Base-by-base conservation (phyloP, 345 rosid genomes). In the Populus nigra region DNA sequence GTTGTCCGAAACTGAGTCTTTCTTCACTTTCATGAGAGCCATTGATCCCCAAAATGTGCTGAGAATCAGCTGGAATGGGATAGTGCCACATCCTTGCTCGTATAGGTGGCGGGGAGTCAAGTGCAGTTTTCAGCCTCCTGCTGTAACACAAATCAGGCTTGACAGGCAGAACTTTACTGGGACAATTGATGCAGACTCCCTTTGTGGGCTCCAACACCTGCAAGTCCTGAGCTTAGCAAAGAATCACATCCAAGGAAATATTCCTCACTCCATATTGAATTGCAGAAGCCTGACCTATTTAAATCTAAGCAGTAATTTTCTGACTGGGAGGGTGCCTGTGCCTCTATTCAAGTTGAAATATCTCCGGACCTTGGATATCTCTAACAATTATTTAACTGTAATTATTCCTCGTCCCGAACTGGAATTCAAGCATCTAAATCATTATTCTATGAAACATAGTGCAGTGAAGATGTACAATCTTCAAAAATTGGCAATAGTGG, bases 121-220 rank as follows among this genome's bases (percentile, higher is more conserved):
- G 49, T 85, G 87, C 78, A 39, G 79, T 71, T 70, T 68, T 33
- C 74, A 78, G 69, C 79, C 68, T 18, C 70, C 78, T 43, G 36
- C 50, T 47, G 69, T 85, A 69, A 11, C 73, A 3, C 85, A 82
- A 83, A 85, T 89, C 57, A 85, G 84, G 75, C 86, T 89, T 50
- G 85, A 86, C 76, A 80, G 61, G 63, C 55, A 76, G 81, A 79
- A 79, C 69, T 85, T 89, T 29, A 69, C 78, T 45, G 90, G 90
- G 81, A 79, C 35, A 10, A 81, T 89, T 50, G 82, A 87, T 67
- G 85, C 83, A 74, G 59, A 73, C 55, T 77, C 87, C 23, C 84
- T 87, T 25, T 85, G 90, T 65, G 39, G 55, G 77, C 87, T 88
- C 41, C 77, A 23, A 35, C 69, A 76, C 11, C 84, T 87, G 61